Base-by-base conservation (phyloP, 225 moss, liverwort and hornwort species). In the Marchantia polymorpha region DNA sequence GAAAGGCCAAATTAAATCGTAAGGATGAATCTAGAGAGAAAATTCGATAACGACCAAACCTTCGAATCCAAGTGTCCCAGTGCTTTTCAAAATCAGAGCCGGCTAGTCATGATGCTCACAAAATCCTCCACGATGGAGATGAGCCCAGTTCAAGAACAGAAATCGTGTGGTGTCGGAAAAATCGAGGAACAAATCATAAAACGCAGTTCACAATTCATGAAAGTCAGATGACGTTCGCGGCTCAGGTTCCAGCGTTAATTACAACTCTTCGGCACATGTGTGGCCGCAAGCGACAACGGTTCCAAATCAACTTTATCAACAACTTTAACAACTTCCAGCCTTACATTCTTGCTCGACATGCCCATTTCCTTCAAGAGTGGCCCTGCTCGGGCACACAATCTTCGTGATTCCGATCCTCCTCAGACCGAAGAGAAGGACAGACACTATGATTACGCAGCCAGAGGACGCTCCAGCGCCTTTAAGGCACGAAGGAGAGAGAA, bases 311-410 rank as follows among this genome's bases (percentile, higher is more conserved):
- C n/a, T n/a, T n/a, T n/a, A n/a, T n/a, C 70, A 49, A 9, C 9
- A 51, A 12, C n/a, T 12, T 50, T 49, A 23, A 23, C 1, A 52
- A 20, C 51, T 17, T 53, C 7, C 54, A 74, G 8, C 29, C 74
- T 74, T 55, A 74, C 74, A 26, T 74, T 55, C 55, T 53, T 55
- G 8, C 54, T 73, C 25, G 23, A 26, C 53, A 73, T 25, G 51
- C 73, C 73, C 54, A 74, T 74, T 54, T 55, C 30, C 74, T 53
- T 25, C 52, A 13, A 0, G 54, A 22, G 12, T 55, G 53, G 52
- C 16, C 27, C 54, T 74, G 15, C 53, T 25, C 9, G n/a, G 15
- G 22, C 16, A 30, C 56, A 29, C 16, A 14, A 52, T 52, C 25
- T 26, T 25, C 15, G 74, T 74, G 51, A 50, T 22, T 12, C 19